Evolutionary conservation across 2,329 filamentous ascomycete species (phyloP).

Genomic region (Chaetomium strumarium): DNA sequence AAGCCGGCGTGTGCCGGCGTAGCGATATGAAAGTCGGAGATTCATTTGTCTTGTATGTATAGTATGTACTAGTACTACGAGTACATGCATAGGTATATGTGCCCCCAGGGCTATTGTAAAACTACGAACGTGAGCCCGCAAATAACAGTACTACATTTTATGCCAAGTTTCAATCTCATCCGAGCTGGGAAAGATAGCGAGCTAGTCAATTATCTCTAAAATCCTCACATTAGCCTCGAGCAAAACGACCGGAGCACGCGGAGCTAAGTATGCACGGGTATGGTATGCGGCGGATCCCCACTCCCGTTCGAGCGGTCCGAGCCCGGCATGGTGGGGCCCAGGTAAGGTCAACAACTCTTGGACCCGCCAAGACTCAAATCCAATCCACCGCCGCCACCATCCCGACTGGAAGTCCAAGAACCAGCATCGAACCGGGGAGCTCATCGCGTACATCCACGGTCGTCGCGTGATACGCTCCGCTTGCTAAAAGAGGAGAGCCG

Average conservation of each 20-base stretch:
- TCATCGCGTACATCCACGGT: background rate
- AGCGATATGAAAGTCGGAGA: background rate
- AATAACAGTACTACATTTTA: too few species aligned
- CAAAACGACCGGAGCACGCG: too few species aligned
- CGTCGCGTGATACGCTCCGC: background rate
- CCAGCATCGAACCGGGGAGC: background rate
- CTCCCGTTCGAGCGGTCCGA: background rate
- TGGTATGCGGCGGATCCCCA: too few species aligned
- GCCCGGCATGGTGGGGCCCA: slow-evolving; percentile 9
- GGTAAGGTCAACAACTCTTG: background rate
- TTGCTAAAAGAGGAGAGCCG: background rate
- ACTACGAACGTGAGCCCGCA: too few species aligned
- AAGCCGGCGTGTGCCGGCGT: background rate
- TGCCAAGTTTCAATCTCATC: too few species aligned
- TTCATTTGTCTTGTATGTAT: background rate
- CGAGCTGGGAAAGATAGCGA: too few species aligned
- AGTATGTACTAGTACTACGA: too few species aligned
- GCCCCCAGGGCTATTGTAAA: too few species aligned
- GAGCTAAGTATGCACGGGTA: too few species aligned
- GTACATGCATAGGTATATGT: too few species aligned
- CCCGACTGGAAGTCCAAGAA: slow-evolving; percentile 8
- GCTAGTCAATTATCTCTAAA: too few species aligned
- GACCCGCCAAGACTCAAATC: slow-evolving; percentile 9
- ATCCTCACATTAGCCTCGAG: too few species aligned
- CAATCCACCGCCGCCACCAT: slow-evolving; percentile 9